A percentile compares a stretch with the other conserved stretches of the same genome.
Evolutionary conservation across 805 yeast genomes (phyloP).

Genomic region (Lipomyces spencermartinsiae): DNA sequence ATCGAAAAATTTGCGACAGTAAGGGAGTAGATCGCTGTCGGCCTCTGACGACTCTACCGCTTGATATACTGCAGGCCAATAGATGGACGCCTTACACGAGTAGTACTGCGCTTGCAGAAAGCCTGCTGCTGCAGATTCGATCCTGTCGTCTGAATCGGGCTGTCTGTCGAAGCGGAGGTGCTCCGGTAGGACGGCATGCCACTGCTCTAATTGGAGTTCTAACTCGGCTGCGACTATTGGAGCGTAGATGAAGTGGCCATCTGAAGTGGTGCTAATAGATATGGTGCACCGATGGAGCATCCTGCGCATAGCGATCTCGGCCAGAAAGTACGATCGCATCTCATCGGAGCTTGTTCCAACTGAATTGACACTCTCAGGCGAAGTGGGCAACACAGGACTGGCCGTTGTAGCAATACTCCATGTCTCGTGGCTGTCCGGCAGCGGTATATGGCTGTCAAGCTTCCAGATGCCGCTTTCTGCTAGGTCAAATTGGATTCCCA

Average conservation of each 20-base stretch:
- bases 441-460: not conserved
- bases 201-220: not conserved
- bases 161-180: constrained; percentile 1
- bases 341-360: not conserved
- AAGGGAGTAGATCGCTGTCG: not conserved
- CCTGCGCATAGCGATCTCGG: constrained; percentile 5
- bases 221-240: not conserved
- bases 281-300: not conserved
- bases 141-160: not conserved
- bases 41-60: not conserved
- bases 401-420: not conserved
- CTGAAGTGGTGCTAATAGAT: not conserved
- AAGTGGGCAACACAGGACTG: not conserved
- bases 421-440: not conserved
- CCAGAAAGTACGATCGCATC: not conserved
- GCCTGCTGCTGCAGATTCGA: constrained; percentile 2
- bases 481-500: not conserved
- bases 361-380: not conserved
- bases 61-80: not conserved
- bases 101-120: not conserved
- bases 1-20: not conserved
- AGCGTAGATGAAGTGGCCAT: not conserved
- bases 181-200: not conserved
- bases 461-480: constrained; percentile 2
- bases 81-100: not conserved